phyloP scores from a whole-genome alignment of 805 yeast genomes.

The Nakazawaea ishiwadae region DNA sequence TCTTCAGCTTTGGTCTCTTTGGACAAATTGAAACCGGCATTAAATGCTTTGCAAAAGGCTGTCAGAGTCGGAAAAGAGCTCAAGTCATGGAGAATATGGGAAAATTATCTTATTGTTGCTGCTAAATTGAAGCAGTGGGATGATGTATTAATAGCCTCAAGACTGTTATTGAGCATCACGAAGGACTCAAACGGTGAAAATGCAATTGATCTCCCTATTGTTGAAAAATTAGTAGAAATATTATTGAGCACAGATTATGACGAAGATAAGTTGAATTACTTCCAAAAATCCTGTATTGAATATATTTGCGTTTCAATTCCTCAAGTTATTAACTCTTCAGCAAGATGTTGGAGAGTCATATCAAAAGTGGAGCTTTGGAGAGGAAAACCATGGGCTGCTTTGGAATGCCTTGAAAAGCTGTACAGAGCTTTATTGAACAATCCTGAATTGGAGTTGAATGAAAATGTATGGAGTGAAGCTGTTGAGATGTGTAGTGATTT shows the following conservation, averaged over 20 bases:
- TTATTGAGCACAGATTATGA: slow-evolving; percentile 47
- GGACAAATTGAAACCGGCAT: slow-evolving; percentile 71
- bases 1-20: slow-evolving; percentile 70
- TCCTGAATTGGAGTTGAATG: slow-evolving; percentile 61
- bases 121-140: slow-evolving; percentile 82
- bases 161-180: slow-evolving; percentile 53
- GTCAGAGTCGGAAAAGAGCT: slow-evolving; percentile 62
- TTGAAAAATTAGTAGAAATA: slow-evolving; percentile 68
- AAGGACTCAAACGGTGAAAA: slow-evolving; percentile 55
- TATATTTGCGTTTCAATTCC: slow-evolving; percentile 71
- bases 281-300: slow-evolving; percentile 65
- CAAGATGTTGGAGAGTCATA: slow-evolving; percentile 78
- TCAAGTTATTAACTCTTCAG: slow-evolving; percentile 56
- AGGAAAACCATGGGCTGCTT: slow-evolving; percentile 78
- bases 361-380: slow-evolving; percentile 87
- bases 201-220: slow-evolving; percentile 67
- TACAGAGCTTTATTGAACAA: slow-evolving; percentile 64
- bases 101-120: slow-evolving; percentile 80
- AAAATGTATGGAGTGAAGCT: slow-evolving; percentile 67
- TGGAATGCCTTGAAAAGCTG: slow-evolving; percentile 84
- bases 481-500: slow-evolving; percentile 76
- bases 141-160: slow-evolving; percentile 76
- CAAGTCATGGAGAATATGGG: slow-evolving; percentile 87
- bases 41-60: slow-evolving; percentile 80
- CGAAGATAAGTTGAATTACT: slow-evolving; percentile 43